These are phyloP conservation scores for Apostasia shenzhenica DNA, from an alignment of 106 monocot species.

Conservation along the genomic window DNA sequence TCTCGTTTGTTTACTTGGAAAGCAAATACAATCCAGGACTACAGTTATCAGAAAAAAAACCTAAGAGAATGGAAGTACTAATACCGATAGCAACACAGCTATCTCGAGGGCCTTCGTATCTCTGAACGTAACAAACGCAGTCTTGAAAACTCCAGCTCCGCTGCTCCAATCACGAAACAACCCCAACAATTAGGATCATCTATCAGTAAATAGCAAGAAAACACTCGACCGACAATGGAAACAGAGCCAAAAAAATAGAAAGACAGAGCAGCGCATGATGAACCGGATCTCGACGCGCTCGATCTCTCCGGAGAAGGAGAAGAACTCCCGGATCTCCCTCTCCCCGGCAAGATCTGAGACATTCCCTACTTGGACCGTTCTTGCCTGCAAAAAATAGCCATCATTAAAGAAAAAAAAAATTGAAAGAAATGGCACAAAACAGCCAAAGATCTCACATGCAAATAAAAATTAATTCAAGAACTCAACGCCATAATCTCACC, in stretches of 20 bases:
- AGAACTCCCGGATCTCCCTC: conserved; percentile 94
- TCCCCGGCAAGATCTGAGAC: conserved; percentile 93
- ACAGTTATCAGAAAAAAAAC: neutral
- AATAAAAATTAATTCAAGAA: neutral
- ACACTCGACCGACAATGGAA: neutral
- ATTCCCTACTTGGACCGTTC: conserved; percentile 75
- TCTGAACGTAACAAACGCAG: conserved; percentile 87
- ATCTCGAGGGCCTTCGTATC: conserved; percentile 86
- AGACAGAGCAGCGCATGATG: neutral
- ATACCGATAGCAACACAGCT: conserved; percentile 83
- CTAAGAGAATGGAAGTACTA: neutral
- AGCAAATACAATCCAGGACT: too few relatives aligned
- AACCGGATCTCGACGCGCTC: conserved; percentile 63
- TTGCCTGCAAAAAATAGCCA: conserved; percentile 21
- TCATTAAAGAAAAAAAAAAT: conserved; percentile 7
- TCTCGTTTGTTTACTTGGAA: too few relatives aligned
- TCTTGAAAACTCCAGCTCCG: conserved; percentile 27
- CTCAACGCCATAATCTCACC: conserved; percentile 1
- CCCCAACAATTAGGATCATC: conserved; percentile 7
- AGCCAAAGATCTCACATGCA: neutral
- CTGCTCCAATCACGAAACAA: conserved; percentile 6
- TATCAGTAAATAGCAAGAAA: conserved; percentile 2
- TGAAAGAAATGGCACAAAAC: neutral
- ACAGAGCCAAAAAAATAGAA: neutral
- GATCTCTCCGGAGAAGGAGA: conserved; percentile 97